Percentiles rank a stretch among this genome's conserved stretches.
These are phyloP conservation scores for Cutaneotrichosporon sp. DNA, from an alignment of 1,284 basidiomycete genomes.

Conservation along the genomic window DNA sequence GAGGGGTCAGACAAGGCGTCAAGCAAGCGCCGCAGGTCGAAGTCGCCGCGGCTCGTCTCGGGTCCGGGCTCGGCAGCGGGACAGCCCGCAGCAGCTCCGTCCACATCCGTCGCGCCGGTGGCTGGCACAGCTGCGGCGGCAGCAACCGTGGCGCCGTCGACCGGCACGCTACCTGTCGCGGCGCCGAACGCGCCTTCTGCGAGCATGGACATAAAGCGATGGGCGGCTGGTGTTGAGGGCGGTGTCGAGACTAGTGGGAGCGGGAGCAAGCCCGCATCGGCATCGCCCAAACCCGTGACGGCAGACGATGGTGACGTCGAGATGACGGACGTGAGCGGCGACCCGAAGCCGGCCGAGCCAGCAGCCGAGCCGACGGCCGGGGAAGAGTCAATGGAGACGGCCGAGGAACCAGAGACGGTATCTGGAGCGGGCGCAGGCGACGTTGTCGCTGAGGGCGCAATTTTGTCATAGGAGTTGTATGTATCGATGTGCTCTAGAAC, in stretches of 20 bases:
- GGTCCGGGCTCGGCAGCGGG: background rate
- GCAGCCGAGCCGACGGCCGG: background rate
- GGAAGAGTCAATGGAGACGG: background rate
- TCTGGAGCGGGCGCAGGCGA: conserved; percentile 29
- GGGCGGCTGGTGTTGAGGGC: conserved; percentile 21
- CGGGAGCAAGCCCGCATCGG: background rate
- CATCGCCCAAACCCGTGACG: background rate
- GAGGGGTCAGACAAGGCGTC: conserved; percentile 12
- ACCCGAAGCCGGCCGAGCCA: background rate
- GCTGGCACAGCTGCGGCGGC: conserved; percentile 5
- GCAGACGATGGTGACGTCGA: conserved; percentile 22
- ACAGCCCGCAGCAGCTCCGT: background rate
- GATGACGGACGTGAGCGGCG: conserved; percentile 19
- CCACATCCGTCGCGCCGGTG: background rate
- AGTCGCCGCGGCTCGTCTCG: conserved; percentile 12
- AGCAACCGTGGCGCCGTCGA: conserved; percentile 5
- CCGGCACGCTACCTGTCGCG: background rate
- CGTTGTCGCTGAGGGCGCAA: conserved; percentile 28
- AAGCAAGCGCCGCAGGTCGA: conserved; percentile 18
- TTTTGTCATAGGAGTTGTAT: conserved; percentile 1
- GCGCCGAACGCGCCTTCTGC: conserved; percentile 6
- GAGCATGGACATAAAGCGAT: conserved; percentile 23
- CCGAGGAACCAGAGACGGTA: conserved; percentile 1
- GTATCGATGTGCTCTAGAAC: background rate
- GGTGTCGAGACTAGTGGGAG: conserved; percentile 7